Base-by-base conservation (phyloP, 805 yeast species). In the Peterozyma xylosa region DNA sequence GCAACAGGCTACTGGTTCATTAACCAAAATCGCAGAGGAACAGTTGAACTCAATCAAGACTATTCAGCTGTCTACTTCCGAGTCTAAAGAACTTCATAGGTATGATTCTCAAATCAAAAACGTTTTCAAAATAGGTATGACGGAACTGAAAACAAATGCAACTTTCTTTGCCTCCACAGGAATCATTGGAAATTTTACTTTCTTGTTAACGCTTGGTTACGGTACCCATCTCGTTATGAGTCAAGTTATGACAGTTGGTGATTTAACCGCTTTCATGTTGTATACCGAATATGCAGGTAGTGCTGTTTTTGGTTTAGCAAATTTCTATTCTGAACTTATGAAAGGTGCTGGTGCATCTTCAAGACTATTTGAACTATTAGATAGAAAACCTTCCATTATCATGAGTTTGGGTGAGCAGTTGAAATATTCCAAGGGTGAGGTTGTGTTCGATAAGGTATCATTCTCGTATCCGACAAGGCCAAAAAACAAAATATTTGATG, bases 341-440 rank as follows among this genome's bases (percentile, higher is more conserved):
- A 91, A 91, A 66, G 98, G 97, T 44, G 86, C 93, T 3, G 98
- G 98, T 45, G 97, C 98, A 0, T 95, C 96, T 0, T 84, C 91
- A 40, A 71, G 98, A 48, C 74, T 90, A 40, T 90, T 90, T 66
- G 98, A 90, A 62, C 68, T 91, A 39, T 76, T 83, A 48, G 96
- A 89, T 50, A 74, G 86, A 60, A 70, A 79, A 49, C 95, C 96
- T 1, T 53, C 63, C n/a, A 88, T 90, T 39, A 71, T 78, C 30
- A 76, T 88, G 11, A 76, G 84, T 2, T 53, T 67, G 21, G 98
- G 98, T 34, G 54, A 56, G 16, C 70, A 67, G 42, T 62, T 78
- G 36, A 53, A 55, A 16, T 55, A 58, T 42, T 64, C 66, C 35
- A 66, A 68, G 37, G 83, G 83, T 1, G 75, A 74, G 42, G 78